Evolutionary conservation across 306 rosid species (phyloP).

Genomic region (Inga leiocalycina): DNA sequence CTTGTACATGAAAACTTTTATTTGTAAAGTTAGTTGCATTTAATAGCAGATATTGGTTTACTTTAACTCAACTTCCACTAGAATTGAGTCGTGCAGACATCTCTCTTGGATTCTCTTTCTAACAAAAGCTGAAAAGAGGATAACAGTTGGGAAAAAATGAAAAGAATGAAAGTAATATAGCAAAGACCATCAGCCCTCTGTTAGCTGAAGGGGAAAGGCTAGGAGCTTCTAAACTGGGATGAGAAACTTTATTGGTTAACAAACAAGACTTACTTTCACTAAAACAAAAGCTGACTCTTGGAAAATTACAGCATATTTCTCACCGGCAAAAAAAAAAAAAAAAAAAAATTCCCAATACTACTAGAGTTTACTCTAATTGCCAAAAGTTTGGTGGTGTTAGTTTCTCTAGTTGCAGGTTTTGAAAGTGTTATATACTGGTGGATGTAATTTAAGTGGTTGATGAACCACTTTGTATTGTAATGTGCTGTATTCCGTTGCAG

Average conservation of each 20-base stretch:
- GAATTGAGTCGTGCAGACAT: slow-evolving; percentile 33
- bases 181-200: slow-evolving; percentile 10
- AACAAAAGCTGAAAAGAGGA: slow-evolving; percentile 33
- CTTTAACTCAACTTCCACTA: slow-evolving; percentile 14
- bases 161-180: background rate
- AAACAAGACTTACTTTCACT: slow-evolving; percentile 27
- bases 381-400: slow-evolving; percentile 32
- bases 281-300: slow-evolving; percentile 29
- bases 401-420: background rate
- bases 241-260: slow-evolving; percentile 10
- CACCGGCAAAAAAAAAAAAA: background rate
- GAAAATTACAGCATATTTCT: slow-evolving; percentile 15
- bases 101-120: slow-evolving; percentile 36
- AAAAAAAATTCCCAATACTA: slow-evolving; percentile 14
- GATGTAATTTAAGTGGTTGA: no score
- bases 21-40: background rate
- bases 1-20: background rate
- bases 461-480: no score
- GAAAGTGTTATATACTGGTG: no score
- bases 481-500: no score
- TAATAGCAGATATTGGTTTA: background rate
- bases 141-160: background rate
- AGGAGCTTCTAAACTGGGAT: slow-evolving; percentile 19
- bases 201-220: slow-evolving; percentile 5
- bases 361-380: slow-evolving; percentile 37